Evolutionary conservation across 2,329 filamentous ascomycete genomes (phyloP).

Genomic region (Plenodomus lindquistii): DNA sequence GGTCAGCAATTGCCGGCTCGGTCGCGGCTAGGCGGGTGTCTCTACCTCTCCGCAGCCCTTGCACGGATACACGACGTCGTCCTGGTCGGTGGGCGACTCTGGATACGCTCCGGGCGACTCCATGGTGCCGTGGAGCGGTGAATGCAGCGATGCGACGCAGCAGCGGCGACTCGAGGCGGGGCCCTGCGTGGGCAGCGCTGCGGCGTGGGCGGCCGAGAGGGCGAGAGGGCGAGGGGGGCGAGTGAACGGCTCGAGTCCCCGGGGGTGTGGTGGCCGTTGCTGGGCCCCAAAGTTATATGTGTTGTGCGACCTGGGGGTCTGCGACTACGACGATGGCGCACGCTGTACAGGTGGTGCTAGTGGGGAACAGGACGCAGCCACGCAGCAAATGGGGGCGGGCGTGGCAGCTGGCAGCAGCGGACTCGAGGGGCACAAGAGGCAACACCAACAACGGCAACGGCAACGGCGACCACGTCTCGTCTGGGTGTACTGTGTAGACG

Average conservation of each 20-base stretch:
- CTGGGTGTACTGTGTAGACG: background rate
- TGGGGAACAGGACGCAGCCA: background rate
- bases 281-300: background rate
- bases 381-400: no score
- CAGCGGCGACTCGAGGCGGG: background rate
- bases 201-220: background rate
- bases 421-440: background rate
- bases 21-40: background rate
- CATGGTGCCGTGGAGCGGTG: conserved; percentile 43
- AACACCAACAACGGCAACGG: background rate
- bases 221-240: background rate
- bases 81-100: conserved; percentile 53
- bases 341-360: no score
- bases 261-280: background rate
- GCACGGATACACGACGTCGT: conserved; percentile 64
- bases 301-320: background rate
- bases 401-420: no score
- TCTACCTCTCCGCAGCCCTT: conserved; percentile 60
- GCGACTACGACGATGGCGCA: background rate
- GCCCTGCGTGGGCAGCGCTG: background rate
- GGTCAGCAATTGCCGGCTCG: conserved; percentile 19
- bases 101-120: conserved; percentile 59
- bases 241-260: background rate
- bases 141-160: conserved; percentile 5
- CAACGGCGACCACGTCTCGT: background rate